These are phyloP conservation scores for Coemansia reversa DNA, from an alignment of 192 early-diverging fungal genomes.

Conservation along the genomic window DNA sequence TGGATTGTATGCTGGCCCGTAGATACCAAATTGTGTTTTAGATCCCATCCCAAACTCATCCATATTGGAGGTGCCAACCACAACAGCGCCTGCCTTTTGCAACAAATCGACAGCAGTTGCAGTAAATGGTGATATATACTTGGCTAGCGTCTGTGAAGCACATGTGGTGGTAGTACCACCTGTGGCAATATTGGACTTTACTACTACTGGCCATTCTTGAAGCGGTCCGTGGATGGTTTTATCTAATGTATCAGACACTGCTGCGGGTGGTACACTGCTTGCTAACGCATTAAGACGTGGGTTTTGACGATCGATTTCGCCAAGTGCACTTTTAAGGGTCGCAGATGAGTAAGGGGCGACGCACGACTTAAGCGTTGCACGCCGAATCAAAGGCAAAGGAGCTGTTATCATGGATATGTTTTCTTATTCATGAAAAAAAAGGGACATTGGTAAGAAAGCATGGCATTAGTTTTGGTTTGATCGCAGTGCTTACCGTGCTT, in stretches of 20 bases:
- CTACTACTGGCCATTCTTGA: slow-evolving; percentile 65
- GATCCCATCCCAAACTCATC: slow-evolving; percentile 98
- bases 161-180: slow-evolving; percentile 63
- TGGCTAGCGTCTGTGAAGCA: slow-evolving; percentile 66
- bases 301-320: slow-evolving; percentile 18
- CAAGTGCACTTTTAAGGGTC: slow-evolving; percentile 17
- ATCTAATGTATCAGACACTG: not conserved
- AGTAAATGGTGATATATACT: slow-evolving; percentile 47
- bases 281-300: slow-evolving; percentile 25
- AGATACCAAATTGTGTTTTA: slow-evolving; percentile 27
- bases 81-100: slow-evolving; percentile 59
- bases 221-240: slow-evolving; percentile 38
- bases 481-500: not conserved
- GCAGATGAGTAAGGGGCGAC: slow-evolving; percentile 7
- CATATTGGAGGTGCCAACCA: slow-evolving; percentile 87
- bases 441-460: not conserved
- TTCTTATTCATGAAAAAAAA: not conserved
- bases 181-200: slow-evolving; percentile 84
- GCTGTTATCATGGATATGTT: not conserved
- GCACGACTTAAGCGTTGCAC: not conserved
- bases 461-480: not conserved
- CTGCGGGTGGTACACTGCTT: not conserved
- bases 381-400: slow-evolving; percentile 4
- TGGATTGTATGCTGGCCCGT: slow-evolving; percentile 43
- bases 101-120: slow-evolving; percentile 72